Conservation (phyloP, 306 rosid species). For the Chamaecrista fasciculata region DNA sequence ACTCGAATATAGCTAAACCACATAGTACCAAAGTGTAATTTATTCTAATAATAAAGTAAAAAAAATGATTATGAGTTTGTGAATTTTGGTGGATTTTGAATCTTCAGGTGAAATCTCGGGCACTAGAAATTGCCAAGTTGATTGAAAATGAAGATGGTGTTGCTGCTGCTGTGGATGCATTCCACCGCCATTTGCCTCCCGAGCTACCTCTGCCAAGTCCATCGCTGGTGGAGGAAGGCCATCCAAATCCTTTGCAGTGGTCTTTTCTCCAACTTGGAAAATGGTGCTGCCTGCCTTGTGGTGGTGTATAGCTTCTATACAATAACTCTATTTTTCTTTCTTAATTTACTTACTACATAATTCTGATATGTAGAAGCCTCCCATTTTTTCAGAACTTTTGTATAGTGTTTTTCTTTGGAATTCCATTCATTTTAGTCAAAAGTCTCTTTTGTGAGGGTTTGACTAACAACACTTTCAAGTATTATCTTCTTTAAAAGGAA, state of each 20-base stretch:
- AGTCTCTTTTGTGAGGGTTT: constrained; percentile 25
- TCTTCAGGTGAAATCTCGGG: constrained; percentile 63
- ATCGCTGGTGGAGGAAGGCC: constrained; percentile 43
- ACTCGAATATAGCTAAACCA: too few relatives aligned
- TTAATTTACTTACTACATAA: not conserved
- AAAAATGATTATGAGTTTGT: not conserved
- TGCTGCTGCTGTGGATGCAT: constrained; percentile 73
- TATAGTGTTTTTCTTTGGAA: constrained; percentile 20
- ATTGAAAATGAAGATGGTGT: constrained; percentile 81
- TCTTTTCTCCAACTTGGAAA: constrained; percentile 51
- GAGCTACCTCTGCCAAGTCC: constrained; percentile 64
- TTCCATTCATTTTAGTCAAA: constrained; percentile 51
- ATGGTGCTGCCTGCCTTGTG: constrained; percentile 67
- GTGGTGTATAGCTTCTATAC: constrained; percentile 43
- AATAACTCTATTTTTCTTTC: constrained; percentile 8
- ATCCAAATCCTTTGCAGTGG: constrained; percentile 52
- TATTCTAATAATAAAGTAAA: not conserved
- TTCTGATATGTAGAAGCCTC: not conserved
- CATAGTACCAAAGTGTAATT: too few relatives aligned
- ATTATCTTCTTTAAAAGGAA: too few relatives aligned
- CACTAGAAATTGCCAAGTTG: constrained; percentile 55
- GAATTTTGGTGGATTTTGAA: not conserved
- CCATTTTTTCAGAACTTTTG: not conserved
- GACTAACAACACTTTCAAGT: not conserved
- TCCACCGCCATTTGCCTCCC: constrained; percentile 69